Evolutionary conservation across 805 yeast genomes (phyloP), one percentile per base, ranked within the genome.

Genomic region (Hanseniaspora meyeri): DNA sequence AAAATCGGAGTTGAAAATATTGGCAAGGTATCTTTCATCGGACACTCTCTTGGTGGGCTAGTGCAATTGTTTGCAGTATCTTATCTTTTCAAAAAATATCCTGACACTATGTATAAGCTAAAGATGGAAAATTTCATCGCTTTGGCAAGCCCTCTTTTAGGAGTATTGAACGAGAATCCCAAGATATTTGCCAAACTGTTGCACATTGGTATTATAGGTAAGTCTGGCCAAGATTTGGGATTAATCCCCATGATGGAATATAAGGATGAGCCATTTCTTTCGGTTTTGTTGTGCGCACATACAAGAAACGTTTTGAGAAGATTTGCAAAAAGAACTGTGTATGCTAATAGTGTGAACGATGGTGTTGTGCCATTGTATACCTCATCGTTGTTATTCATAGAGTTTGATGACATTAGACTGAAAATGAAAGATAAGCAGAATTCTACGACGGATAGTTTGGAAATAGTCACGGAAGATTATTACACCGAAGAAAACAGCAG

Each of bases 361-460:
- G 95, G 93, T 2, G 83, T 86, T 38, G 95, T 86, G 0, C 93
- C 95, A 0, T 71, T 86, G 55, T 74, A 90, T 57, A 83, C 93
- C 0, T 76, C 88, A 0, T 82, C 88, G 0, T 65, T 86, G 53
- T 68, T 86, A 29, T 86, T 77, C 64, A 61, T 86, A 32, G 91
- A 86, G 65, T 83, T 82, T 70, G 77, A 77, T 59, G 86, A 79
- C 1, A 60, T 68, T 3, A 49, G 66, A 16, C 38, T 34, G 14
- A 46, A 46, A 46, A 19, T 34, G 36, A 46, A 43, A 53, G 32
- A 60, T 63, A 34, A 62, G 59, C 66, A 70, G 49, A 68, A 34
- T 4, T 32, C 71, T 3, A 17, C 24, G 2, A 42, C 45, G 12
- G 57, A 57, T 64, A 47, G 65, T 68, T 61, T 10, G 74, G 69